Evolutionary conservation across 2,329 filamentous ascomycete species (phyloP), one percentile per base, ranked within the genome.

Genomic region (Cercospora janseana): DNA sequence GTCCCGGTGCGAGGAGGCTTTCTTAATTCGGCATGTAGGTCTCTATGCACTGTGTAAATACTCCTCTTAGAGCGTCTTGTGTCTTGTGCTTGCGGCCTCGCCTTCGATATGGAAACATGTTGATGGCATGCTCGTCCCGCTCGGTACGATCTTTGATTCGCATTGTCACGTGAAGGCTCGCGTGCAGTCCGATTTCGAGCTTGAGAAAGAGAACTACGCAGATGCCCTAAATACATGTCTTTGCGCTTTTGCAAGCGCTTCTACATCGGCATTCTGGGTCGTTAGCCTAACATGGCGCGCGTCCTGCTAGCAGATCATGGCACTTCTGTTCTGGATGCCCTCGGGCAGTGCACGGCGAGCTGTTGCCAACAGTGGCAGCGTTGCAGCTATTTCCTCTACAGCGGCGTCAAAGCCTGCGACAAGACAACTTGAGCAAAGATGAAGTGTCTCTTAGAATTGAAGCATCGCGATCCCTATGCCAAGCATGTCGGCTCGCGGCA

Each of bases 261-360:
- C 4, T 23, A 38, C 18, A 38, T 21, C 18, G 20, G 20, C 34
- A 38, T 38, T n/a, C n/a, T n/a, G 13, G 6, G 13, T 7, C 6
- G 6, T 6, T 44, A 29, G 16, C 41, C 41, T 44, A 44, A 32
- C 20, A 16, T 44, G 41, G 41, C 18, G 18, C 34, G n/a, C n/a
- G n/a, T n/a, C n/a, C n/a, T n/a, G n/a, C n/a, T n/a, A n/a, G n/a
- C n/a, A n/a, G n/a, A n/a, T n/a, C n/a, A n/a, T n/a, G n/a, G n/a
- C n/a, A n/a, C n/a, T n/a, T n/a, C n/a, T n/a, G n/a, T n/a, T n/a
- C n/a, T n/a, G n/a, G n/a, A n/a, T n/a, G n/a, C n/a, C n/a, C n/a
- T n/a, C n/a, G n/a, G n/a, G n/a, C n/a, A n/a, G n/a, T n/a, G n/a
- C n/a, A n/a, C n/a, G n/a, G n/a, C n/a, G n/a, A n/a, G n/a, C n/a